These are phyloP conservation scores for Pterocarpus macrocarpus DNA, from an alignment of 306 rosid genomes.

Conservation along the genomic window DNA sequence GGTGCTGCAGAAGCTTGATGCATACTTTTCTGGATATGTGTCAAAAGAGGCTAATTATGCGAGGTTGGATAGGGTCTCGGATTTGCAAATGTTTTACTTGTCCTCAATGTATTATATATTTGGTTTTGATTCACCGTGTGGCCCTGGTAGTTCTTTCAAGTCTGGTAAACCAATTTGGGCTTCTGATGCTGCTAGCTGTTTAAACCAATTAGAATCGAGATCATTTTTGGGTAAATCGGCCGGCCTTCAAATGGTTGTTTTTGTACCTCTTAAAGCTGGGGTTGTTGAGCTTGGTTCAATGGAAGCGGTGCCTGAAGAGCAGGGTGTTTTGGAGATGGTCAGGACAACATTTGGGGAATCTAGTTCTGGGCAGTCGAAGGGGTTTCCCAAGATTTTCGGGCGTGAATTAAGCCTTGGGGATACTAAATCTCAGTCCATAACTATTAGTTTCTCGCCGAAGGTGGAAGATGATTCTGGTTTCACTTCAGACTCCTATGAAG, in stretches of 20 bases:
- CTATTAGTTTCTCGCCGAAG: slow-evolving; percentile 82
- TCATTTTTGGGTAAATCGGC: slow-evolving; percentile 65
- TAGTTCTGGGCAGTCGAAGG: slow-evolving; percentile 65
- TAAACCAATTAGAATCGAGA: slow-evolving; percentile 69
- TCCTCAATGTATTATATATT: slow-evolving; percentile 70
- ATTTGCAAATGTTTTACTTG: slow-evolving; percentile 79
- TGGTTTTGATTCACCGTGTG: slow-evolving; percentile 63
- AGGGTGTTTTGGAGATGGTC: slow-evolving; percentile 62
- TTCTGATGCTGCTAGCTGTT: slow-evolving; percentile 61
- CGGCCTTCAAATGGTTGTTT: slow-evolving; percentile 76
- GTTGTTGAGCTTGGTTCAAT: slow-evolving; percentile 83
- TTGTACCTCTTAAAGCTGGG: slow-evolving; percentile 78
- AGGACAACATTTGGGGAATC: slow-evolving; percentile 63
- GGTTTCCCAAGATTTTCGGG: slow-evolving; percentile 82
- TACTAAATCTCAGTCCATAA: slow-evolving; percentile 68
- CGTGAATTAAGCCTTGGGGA: slow-evolving; percentile 81
- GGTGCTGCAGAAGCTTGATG: slow-evolving; percentile 80
- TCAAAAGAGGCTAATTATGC: slow-evolving; percentile 59
- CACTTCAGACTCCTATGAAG: slow-evolving; percentile 71
- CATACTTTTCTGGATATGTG: slow-evolving; percentile 58
- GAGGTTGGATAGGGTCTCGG: slow-evolving; percentile 62
- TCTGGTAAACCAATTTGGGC: slow-evolving; percentile 74
- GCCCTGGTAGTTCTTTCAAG: slow-evolving; percentile 71
- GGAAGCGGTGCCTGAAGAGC: slow-evolving; percentile 69
- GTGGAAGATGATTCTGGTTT: slow-evolving; percentile 78